phyloP scores from a whole-genome alignment of 176 grass and related monocot genomes.

The Triticum dicoccoides region DNA sequence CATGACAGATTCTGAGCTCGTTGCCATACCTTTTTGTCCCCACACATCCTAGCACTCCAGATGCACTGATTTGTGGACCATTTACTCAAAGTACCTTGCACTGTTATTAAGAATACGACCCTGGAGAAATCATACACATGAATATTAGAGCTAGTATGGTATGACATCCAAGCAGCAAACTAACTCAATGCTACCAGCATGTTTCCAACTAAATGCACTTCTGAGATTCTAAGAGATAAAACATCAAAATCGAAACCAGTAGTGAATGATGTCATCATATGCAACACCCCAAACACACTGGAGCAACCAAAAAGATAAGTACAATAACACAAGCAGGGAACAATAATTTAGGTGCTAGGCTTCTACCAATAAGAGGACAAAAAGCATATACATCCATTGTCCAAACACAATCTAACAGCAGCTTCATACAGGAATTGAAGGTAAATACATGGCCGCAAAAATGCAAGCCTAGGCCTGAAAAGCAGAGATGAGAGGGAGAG shows the following conservation, averaged over 20 bases:
- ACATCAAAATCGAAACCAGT: not conserved
- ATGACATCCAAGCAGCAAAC: slow-evolving; percentile 11
- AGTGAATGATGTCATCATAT: slow-evolving; percentile 14
- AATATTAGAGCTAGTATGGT: not conserved
- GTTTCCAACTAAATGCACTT: not conserved
- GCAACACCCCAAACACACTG: slow-evolving; percentile 6
- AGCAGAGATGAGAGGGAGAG: too few relatives aligned
- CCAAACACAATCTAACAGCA: too few relatives aligned
- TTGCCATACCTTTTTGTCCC: slow-evolving; percentile 29
- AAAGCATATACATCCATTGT: too few relatives aligned
- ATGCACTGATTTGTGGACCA: not conserved
- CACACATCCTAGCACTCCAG: slow-evolving; percentile 10
- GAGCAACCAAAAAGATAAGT: not conserved
- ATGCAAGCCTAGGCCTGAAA: too few relatives aligned
- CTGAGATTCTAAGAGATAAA: not conserved
- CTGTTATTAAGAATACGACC: slow-evolving; percentile 30
- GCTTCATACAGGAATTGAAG: too few relatives aligned
- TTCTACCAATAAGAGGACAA: too few relatives aligned
- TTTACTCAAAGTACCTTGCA: slow-evolving; percentile 15
- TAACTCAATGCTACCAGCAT: not conserved
- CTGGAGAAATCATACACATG: not conserved
- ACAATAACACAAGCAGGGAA: too few relatives aligned
- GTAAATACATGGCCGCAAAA: too few relatives aligned
- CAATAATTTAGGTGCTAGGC: too few relatives aligned
- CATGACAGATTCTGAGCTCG: not conserved